phyloP scores from a whole-genome alignment of 441 rosid genomes.

The Aleurites moluccanus region DNA sequence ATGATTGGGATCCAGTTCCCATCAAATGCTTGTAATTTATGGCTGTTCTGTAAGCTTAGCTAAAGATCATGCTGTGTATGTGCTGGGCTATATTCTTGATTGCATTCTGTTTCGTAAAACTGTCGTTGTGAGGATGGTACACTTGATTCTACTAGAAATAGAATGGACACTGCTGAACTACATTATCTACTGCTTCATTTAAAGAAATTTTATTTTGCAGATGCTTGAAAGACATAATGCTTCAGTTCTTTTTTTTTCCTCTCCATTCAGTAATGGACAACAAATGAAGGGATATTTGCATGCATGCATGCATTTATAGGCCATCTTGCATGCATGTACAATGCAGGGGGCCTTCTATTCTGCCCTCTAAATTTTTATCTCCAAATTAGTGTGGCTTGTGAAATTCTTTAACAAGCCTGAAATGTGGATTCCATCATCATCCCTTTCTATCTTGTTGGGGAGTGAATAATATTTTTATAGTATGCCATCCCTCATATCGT shows the following conservation, averaged over 20 bases:
- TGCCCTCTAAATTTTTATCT: neutral
- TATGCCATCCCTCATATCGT: neutral
- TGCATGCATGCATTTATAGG: neutral
- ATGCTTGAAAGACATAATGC: neutral
- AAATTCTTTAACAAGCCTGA: neutral
- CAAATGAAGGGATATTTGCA: neutral
- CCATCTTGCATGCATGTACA: too few relatives aligned
- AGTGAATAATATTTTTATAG: neutral
- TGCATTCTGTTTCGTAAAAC: neutral
- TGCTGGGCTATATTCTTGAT: neutral
- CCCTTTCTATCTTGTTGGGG: neutral
- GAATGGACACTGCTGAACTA: neutral
- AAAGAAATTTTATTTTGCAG: neutral
- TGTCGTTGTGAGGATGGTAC: neutral
- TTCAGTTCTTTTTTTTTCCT: neutral
- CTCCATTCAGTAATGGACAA: neutral
- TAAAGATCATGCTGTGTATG: neutral
- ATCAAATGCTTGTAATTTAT: neutral
- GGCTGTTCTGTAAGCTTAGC: neutral
- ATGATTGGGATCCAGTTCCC: neutral
- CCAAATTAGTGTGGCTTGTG: neutral
- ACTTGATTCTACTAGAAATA: neutral
- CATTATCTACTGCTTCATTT: neutral
- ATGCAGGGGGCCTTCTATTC: neutral
- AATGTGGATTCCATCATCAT: neutral